phyloP scores from a whole-genome alignment of 805 yeast species.

The Hanseniaspora jakobsenii region DNA sequence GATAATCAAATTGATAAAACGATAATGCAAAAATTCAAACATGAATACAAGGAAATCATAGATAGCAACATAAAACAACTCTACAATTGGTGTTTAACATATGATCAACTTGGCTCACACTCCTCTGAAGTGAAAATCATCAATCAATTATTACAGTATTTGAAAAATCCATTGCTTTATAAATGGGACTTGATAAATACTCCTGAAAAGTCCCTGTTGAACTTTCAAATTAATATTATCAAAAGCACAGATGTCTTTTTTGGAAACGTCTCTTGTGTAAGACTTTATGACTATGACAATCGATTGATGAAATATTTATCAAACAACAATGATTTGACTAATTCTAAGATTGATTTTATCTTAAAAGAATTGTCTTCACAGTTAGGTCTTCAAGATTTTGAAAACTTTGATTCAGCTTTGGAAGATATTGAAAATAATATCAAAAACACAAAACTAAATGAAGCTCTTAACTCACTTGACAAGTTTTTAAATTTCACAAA shows the following conservation, averaged over 20 bases:
- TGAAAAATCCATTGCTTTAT: conserved; percentile 1
- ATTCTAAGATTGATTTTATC: conserved; percentile 10
- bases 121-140: background rate
- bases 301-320: conserved; percentile 3
- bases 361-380: conserved; percentile 6
- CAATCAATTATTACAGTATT: background rate
- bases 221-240: conserved; percentile 5
- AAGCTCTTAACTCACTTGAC: background rate
- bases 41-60: background rate
- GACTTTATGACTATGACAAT: conserved; percentile 11
- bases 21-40: too few species aligned
- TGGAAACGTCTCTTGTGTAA: conserved; percentile 6
- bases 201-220: background rate
- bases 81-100: conserved; percentile 8
- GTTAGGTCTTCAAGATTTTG: background rate
- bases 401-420: background rate
- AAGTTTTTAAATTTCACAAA: background rate
- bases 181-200: conserved; percentile 9
- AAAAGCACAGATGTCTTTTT: conserved; percentile 4
- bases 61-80: conserved; percentile 1
- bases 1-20: too few species aligned
- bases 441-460: background rate
- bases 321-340: background rate
- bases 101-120: background rate
- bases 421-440: background rate